Evolutionary conservation across 495 filamentous ascomycete species (phyloP).

Genomic region (Aspergillus leporis): DNA sequence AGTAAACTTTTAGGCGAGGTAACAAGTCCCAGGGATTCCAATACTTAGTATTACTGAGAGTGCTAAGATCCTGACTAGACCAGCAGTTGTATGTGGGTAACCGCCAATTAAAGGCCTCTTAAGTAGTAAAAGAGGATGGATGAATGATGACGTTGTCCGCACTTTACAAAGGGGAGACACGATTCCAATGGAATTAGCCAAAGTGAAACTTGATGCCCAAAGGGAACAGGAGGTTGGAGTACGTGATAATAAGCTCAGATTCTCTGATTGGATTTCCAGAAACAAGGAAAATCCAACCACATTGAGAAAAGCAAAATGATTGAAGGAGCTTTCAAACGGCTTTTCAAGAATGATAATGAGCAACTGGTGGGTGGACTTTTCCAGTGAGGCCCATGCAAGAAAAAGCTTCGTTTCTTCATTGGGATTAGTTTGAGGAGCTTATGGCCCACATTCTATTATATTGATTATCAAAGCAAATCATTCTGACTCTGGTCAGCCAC

Average conservation of each 20-base stretch:
- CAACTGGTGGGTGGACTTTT: too few relatives aligned
- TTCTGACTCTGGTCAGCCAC: neutral
- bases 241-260: neutral
- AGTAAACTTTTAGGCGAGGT: neutral
- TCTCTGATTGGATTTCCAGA: neutral
- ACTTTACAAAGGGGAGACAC: neutral
- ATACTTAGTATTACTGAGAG: neutral
- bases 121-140: too few relatives aligned
- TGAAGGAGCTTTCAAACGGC: neutral
- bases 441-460: neutral
- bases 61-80: neutral
- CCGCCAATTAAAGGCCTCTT: too few relatives aligned
- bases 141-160: constrained; percentile 7
- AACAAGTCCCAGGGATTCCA: neutral
- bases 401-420: neutral
- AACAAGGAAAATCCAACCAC: neutral
- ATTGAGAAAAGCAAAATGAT: neutral
- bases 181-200: too few relatives aligned
- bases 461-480: neutral
- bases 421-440: neutral
- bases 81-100: too few relatives aligned
- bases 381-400: neutral
- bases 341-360: too few relatives aligned
- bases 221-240: neutral
- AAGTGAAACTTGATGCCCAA: neutral